A percentile compares a stretch with the other conserved stretches of the same genome.
phyloP scores from a whole-genome alignment of 495 filamentous ascomycete genomes.

The Endocarpon pusillum region DNA sequence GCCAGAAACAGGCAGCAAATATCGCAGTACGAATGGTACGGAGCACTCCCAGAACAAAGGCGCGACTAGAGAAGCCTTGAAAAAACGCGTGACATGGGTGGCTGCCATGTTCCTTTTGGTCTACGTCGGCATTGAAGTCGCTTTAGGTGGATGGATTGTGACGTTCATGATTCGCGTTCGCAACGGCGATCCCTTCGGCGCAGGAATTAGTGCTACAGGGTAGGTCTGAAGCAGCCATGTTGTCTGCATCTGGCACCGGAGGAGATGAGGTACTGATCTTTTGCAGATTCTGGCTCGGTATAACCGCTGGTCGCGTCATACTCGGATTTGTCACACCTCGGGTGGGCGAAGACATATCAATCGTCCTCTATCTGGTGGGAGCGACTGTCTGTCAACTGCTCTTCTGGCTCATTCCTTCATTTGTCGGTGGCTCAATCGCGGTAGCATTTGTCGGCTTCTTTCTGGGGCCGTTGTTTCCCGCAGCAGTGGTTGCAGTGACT shows the following conservation, averaged over 20 bases:
- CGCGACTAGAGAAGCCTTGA: conserved; percentile 40
- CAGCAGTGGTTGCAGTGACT: conserved; percentile 59
- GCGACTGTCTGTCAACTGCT: conserved; percentile 39
- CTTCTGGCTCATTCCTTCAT: conserved; percentile 54
- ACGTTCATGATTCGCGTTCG: conserved; percentile 46
- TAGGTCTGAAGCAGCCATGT: no score
- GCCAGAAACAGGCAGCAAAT: no score
- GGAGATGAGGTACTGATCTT: no score
- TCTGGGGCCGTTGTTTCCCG: conserved; percentile 49
- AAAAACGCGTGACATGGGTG: conserved; percentile 52
- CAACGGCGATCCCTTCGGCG: conserved; percentile 33
- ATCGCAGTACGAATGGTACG: no score
- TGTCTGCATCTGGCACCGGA: no score
- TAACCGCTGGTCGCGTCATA: conserved; percentile 41
- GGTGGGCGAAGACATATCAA: conserved; percentile 42
- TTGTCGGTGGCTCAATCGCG: conserved; percentile 53
- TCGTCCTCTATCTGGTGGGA: conserved; percentile 34
- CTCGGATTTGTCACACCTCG: conserved; percentile 46
- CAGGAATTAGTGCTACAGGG: conserved; percentile 46
- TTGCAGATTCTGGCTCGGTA: conserved; percentile 54
- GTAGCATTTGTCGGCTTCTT: conserved; percentile 59
- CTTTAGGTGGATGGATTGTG: conserved; percentile 57
- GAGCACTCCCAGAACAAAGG: no score
- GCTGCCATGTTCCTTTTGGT: conserved; percentile 57
- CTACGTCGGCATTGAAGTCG: conserved; percentile 77